Base-by-base conservation (phyloP, 2,329 filamentous ascomycete genomes). In the Pseudocercospora macadamiae region DNA sequence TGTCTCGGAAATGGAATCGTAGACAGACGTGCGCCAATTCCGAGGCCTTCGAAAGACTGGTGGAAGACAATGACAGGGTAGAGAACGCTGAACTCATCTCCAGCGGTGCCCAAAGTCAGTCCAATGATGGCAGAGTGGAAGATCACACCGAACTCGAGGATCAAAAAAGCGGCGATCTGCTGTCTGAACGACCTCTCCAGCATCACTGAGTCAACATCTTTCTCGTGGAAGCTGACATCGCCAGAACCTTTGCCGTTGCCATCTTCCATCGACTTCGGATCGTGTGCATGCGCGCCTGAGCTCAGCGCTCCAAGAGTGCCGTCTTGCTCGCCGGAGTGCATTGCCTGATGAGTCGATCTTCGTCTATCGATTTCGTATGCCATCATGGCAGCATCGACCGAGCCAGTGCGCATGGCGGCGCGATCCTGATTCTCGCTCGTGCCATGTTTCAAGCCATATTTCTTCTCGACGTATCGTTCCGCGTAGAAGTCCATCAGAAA, bases 91-190 rank as follows among this genome's bases (percentile, higher is more conserved):
- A 87, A 88, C 63, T 86, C 85, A 0, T 74, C 67, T 19, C 84
- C 84, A 0, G 84, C 76, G 3, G 86, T 83, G 5, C 83, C 84
- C 10, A 88, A 85, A 0, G 91, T 96, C 19, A 97, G 82, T 19
- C 93, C 64, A 48, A 66, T 66, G 37, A 66, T 65, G 54, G 63
- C 61, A 23, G 51, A 57, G 59, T 65, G 63, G 63, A 71, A 71
- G 57, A 97, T 87, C 70, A 97, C 90, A 61, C 93, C 93, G 66
- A 97, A 97, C 70, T 97, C 93, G 66, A 97, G 89, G 70, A 97
- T 93, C 76, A 96, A 90, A 70, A 97, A 86, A 49, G 88, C 88
- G 1, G 91, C 91, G 71, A 97, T 85, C 74, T 96, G 92, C 2
- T 89, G 86, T 19, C 86, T 82, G 68, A 93, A 90, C 34, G 78